Evolutionary conservation across 495 filamentous ascomycete species (phyloP), one percentile per base, ranked within the genome.

Genomic region (Aspergillus cristatus): DNA sequence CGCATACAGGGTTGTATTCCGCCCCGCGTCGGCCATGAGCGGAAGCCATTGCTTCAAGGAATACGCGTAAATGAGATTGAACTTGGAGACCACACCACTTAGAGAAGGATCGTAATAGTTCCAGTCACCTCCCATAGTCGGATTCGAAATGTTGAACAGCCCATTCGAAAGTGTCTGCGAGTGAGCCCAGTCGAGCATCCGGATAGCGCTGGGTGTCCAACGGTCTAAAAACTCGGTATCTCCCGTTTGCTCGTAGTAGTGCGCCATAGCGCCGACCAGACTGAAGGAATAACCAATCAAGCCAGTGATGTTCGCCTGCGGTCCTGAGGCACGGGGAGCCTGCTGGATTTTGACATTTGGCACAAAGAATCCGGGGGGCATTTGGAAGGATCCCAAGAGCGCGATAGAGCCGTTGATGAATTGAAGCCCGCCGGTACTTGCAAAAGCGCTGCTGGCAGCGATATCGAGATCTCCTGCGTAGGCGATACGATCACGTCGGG

Each of bases 101-200:
- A 40, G 40, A 4, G 45, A 30, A 13, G 48, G 48, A 32, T 51
- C 48, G 32, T 51, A 51, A 32, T 51, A 48, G 34, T 51, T 47
- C 48, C 48, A 51, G 35, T 47, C 48, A 11, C 48, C 44, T n/a
- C 40, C 45, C 12, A 51, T 20, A 12, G 28, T 22, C 18, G 14
- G 24, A 34, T 40, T 37, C 26, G 45, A 45, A 28, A 51, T 38
- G 18, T 51, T 51, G 34, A 51, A 34, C 8, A 51, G 36, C 6
- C 48, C 44, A 25, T 44, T 51, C 3, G 38, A 29, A 7, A 51
- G 36, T n/a, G 32, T 32, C 31, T 51, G 48, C 11, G 45, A 44
- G 32, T 51, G 6, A 10, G 48, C 42, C 48, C 48, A 51, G 25
- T 51, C 48, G 22, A 51, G 30, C 26, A 51, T 3, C 10, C 35